Evolutionary conservation across 768 basidiomycete species (phyloP), one percentile per base, ranked within the genome.

Genomic region (Pseudohyphozyma bogoriensis): DNA sequence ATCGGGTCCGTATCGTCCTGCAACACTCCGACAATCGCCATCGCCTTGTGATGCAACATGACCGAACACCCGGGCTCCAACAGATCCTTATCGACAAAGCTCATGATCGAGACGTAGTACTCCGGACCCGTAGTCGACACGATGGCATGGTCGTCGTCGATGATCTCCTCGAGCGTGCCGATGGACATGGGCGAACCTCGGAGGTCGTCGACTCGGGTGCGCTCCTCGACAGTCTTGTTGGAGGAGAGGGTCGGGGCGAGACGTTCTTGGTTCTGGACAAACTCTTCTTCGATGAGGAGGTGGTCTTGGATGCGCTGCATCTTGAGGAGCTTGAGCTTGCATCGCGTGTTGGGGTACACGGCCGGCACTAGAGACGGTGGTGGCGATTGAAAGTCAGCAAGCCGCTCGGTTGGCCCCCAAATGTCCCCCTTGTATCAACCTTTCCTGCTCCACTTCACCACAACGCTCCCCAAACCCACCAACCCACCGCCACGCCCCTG

Each of bases 91-190:
- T 96, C 92, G 70, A 97, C 92, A 72, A 90, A 91, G 60, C 85
- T 88, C 87, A 95, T 89, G 73, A 97, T 95, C 28, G 89, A 85
- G 64, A 97, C 91, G 74, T 97, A 96, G 73, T 85, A 90, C 72
- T 97, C 95, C 29, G 93, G 91, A 3, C 93, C 92, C 42, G 87
- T 88, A 28, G 89, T 83, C 12, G 89, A 88, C 72, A 99, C 85
- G 74, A 99, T 96, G n/a, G 95, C 95, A 62, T 99, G 89, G 81
- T 92, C 89, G 76, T 93, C 90, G 79, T 92, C 89, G 68, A 93
- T 89, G 66, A 92, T 70, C 76, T 99, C 95, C 76, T 97, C 95
- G 74, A 99, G 79, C 0, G 90, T 90, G 26, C 95, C 95, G 62
- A 99, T 90, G n/a, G 86, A 86, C 90, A 99, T 93, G 11, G 93